Conservation (phyloP, 2,329 filamentous ascomycete genomes). For the Tympanopsis confertula region DNA sequence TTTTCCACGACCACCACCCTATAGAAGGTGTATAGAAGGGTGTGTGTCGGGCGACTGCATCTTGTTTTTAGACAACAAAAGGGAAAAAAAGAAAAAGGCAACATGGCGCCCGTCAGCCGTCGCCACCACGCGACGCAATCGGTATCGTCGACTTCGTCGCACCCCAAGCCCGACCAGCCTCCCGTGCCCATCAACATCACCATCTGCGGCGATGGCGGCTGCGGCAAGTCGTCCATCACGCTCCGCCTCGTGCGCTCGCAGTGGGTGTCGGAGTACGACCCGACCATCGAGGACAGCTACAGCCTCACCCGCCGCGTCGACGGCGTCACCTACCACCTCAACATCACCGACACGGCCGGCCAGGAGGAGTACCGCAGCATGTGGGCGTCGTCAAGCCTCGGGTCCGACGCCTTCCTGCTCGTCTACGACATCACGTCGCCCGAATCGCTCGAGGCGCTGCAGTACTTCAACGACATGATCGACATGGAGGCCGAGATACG, state of each 20-base stretch:
- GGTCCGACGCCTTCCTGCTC: conserved; percentile 71
- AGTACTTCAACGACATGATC: conserved; percentile 74
- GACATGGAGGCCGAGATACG: conserved; percentile 69
- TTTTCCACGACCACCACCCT: too few species aligned
- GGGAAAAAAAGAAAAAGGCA: too few species aligned
- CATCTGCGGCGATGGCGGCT: conserved; percentile 77
- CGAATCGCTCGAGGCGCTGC: conserved; percentile 57
- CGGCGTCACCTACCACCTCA: conserved; percentile 68
- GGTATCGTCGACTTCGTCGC: too few species aligned
- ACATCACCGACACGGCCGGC: conserved; percentile 74
- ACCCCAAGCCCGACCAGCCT: conserved; percentile 12
- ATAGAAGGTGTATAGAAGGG: too few species aligned
- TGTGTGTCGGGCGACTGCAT: too few species aligned
- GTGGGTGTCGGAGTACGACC: conserved; percentile 77
- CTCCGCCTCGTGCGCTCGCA: conserved; percentile 69
- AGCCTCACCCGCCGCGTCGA: conserved; percentile 71
- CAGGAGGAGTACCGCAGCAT: conserved; percentile 83
- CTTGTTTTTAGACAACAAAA: too few species aligned
- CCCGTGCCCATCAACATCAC: conserved; percentile 60
- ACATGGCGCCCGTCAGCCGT: too few species aligned
- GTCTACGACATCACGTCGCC: conserved; percentile 76
- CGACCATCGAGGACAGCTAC: conserved; percentile 76
- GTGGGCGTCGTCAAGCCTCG: conserved; percentile 70
- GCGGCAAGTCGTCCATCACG: conserved; percentile 76
- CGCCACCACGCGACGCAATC: too few species aligned